Conservation (phyloP, 1,284 basidiomycete species). For the Pyrrhoderma noxium region DNA sequence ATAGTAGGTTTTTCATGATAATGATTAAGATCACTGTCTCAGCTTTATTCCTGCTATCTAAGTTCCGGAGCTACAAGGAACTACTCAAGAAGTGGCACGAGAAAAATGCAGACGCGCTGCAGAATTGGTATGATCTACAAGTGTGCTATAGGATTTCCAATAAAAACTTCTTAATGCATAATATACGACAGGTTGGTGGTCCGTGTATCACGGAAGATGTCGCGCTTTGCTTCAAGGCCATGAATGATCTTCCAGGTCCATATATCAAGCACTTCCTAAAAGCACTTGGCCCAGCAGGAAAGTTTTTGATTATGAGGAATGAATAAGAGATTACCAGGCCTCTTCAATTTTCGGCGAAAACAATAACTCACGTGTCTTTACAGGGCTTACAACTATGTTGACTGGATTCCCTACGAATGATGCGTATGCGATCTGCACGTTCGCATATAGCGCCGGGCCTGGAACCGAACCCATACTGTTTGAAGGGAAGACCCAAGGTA, state of each 20-base stretch:
- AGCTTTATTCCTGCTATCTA: not conserved
- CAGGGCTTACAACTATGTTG: conserved; percentile 82
- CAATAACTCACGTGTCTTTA: no score
- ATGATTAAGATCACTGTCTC: no score
- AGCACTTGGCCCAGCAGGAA: conserved; percentile 72
- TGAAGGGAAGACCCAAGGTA: conserved; percentile 84
- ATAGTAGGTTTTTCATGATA: conserved; percentile 40
- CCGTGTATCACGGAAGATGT: conserved; percentile 98
- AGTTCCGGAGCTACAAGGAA: conserved; percentile 95
- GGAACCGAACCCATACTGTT: conserved; percentile 79
- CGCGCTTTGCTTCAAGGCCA: conserved; percentile 84
- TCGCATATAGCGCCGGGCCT: conserved; percentile 87
- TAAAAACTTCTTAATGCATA: conserved; percentile 1
- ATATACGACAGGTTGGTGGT: conserved; percentile 51
- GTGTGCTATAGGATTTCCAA: not conserved
- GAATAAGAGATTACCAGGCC: not conserved
- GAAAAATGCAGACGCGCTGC: conserved; percentile 87
- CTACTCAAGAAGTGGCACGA: conserved; percentile 82
- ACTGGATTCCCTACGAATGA: conserved; percentile 75
- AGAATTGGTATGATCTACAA: conserved; percentile 49
- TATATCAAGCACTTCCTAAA: conserved; percentile 94
- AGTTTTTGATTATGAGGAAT: conserved; percentile 16
- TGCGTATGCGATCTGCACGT: conserved; percentile 92
- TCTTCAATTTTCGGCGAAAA: no score
- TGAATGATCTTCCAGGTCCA: conserved; percentile 88